Evolutionary conservation across 768 basidiomycete species (phyloP), one percentile per base, ranked within the genome.

Genomic region (Amanita muscaria): DNA sequence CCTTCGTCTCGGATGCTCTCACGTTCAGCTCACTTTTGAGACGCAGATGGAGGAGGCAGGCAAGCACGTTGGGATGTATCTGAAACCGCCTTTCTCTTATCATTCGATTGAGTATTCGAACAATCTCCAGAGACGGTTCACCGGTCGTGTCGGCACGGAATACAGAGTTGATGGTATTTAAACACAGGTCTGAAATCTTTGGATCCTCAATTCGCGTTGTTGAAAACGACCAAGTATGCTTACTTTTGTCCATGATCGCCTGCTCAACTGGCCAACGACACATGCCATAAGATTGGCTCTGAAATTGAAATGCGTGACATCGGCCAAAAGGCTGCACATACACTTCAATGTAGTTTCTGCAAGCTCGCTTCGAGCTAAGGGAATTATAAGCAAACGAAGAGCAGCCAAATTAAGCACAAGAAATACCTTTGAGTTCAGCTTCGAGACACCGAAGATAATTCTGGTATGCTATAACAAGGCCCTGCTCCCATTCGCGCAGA

Each of bases 241-340:
- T 55, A 92, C 94, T 63, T 80, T 72, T 64, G 92, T 86, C 92
- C 93, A 98, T 15, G 83, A 80, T 58, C 76, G 84, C 59, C 77
- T 79, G 59, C 91, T 92, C 37, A 98, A 63, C 11, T 79, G 77
- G 39, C 83, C 79, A 18, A 97, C 79, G 47, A 98, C 69, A 40
- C 83, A 83, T 49, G 80, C 80, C 79, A 96, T 89, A 53, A 99
- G 74, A 66, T 98, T 96, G 52, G 78, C 72, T 35, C 88, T 79
- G 62, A 97, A 98, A 67, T 98, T 99, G 79, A 99, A 99, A 65
- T 98, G 92, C 11, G 89, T 86, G 49, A 81, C 78, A 57, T 89
- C 82, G 15, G 74, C 72, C 19, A 91, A 67, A 34, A 98, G 71
- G 4, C 83, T 83, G 64, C 92, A 93, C 74, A 98, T 83, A 63